Percentiles rank a stretch among this genome's conserved stretches.
Evolutionary conservation across 108 stramenopile genomes (phyloP).

Genomic region (Phaeodactylum tricornutum): DNA sequence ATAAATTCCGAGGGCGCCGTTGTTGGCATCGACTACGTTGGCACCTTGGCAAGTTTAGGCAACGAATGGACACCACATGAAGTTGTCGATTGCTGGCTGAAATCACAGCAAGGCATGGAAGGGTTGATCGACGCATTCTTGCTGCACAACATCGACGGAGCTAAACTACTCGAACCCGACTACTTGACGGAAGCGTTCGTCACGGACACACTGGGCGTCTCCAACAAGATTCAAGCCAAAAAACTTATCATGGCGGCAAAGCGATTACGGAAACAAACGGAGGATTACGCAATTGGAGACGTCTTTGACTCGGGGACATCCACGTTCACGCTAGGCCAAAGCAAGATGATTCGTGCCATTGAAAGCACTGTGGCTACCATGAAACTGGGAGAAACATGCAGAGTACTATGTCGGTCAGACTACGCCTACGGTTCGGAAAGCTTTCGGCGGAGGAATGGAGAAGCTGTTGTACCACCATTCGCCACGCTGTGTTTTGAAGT

Average conservation of each 20-base stretch:
- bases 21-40: background rate
- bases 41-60: background rate
- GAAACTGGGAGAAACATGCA: slow-evolving; percentile 28
- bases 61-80: slow-evolving; percentile 14
- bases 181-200: slow-evolving; percentile 48
- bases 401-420: slow-evolving; percentile 36
- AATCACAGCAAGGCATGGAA: slow-evolving; percentile 37
- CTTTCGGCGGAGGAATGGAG: slow-evolving; percentile 30
- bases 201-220: slow-evolving; percentile 15
- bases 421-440: slow-evolving; percentile 60
- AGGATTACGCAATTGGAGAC: slow-evolving; percentile 20
- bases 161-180: slow-evolving; percentile 20
- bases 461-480: slow-evolving; percentile 51
- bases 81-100: slow-evolving; percentile 47
- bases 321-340: slow-evolving; percentile 17
- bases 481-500: slow-evolving; percentile 43
- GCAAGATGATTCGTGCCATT: slow-evolving; percentile 32
- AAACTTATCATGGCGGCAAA: slow-evolving; percentile 55
- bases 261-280: slow-evolving; percentile 16
- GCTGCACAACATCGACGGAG: slow-evolving; percentile 25
- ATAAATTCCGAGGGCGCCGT: no score
- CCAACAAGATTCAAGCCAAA: slow-evolving; percentile 45
- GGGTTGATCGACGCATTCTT: slow-evolving; percentile 13
- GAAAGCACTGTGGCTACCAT: slow-evolving; percentile 36
- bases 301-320: slow-evolving; percentile 39